Evolutionary conservation across 768 basidiomycete species (phyloP).

Genomic region (Lactifluus pinguis): DNA sequence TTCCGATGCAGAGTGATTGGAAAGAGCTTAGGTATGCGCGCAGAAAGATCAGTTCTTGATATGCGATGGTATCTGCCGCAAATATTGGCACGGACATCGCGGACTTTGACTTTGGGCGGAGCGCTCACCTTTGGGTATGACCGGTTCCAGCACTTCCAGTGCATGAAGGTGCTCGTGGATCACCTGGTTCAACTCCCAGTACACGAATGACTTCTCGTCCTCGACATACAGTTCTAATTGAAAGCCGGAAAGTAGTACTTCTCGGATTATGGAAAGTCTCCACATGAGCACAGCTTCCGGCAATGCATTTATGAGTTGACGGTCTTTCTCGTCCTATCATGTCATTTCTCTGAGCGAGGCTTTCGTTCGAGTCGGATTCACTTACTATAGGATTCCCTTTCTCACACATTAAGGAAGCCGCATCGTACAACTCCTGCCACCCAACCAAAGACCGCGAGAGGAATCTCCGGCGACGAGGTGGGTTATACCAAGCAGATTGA

Average conservation of each 20-base stretch:
- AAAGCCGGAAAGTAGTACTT: conserved; percentile 67
- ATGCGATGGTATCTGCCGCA: conserved; percentile 3
- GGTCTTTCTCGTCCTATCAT: conserved; percentile 16
- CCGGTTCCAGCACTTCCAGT: conserved; percentile 39
- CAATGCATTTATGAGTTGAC: conserved; percentile 22
- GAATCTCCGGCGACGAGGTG: conserved; percentile 53
- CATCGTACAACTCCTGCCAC: conserved; percentile 58
- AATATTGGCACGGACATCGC: neutral
- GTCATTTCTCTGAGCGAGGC: neutral
- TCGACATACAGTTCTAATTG: conserved; percentile 64
- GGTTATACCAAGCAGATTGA: conserved; percentile 58
- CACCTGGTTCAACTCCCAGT: conserved; percentile 60
- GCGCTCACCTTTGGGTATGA: conserved; percentile 33
- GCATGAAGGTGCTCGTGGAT: conserved; percentile 46
- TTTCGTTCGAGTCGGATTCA: neutral
- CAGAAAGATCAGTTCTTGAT: conserved; percentile 1
- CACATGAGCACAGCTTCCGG: conserved; percentile 45
- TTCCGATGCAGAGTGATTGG: conserved; percentile 40
- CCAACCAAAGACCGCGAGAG: conserved; percentile 54
- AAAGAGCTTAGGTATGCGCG: conserved; percentile 10
- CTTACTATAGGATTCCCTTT: conserved; percentile 20
- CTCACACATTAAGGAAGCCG: conserved; percentile 26
- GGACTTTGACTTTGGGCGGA: neutral
- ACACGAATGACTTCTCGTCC: conserved; percentile 64
- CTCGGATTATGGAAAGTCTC: conserved; percentile 51